Base-by-base conservation (phyloP, 768 basidiomycete species). In the Suillus occidentalis region DNA sequence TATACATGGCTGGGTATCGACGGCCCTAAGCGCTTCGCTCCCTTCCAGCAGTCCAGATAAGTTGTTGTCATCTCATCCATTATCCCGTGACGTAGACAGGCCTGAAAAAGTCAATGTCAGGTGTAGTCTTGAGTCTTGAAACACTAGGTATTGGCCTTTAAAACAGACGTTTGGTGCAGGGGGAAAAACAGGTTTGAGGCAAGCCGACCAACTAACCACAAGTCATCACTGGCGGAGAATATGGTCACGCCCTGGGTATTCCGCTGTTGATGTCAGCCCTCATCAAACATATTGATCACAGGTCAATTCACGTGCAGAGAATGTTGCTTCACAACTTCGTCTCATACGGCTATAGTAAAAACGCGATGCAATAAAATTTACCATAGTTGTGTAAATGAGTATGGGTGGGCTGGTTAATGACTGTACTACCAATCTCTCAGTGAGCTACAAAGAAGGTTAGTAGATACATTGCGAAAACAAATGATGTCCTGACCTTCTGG, bases 401-500 rank as follows among this genome's bases (percentile, higher is more conserved):
- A n/a, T 20, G 31, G 18, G 31, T 10, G 53, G n/a, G n/a, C n/a
- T n/a, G n/a, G 12, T 20, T 34, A 36, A 55, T 55, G 53, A 36
- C 31, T 55, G 31, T 36, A n/a, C 20, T 43, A 69, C 62, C 61
- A 47, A 37, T 59, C 64, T 57, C 65, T 83, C 79, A 87, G 58
- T 82, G 82, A 68, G 87, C 86, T 88, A 66, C 56, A 68, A 66
- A 65, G 37, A 34, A 60, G 64, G 64, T 67, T 63, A 73, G 68
- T 58, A 67, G 49, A 61, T 60, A n/a, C 25, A 43, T 58, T 20
- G 45, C 47, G 28, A 55, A 78, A 42, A 63, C 14, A n/a, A 49
- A 22, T 25, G 18, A 1, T 58, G 18, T 28, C 73, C 79, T 71
- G 62, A 91, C 93, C 93, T 83, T 92, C 93, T 65, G 93, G 92